These are phyloP conservation scores for Phoma herbarum DNA, from an alignment of 2,329 filamentous ascomycete genomes.

Conservation along the genomic window DNA sequence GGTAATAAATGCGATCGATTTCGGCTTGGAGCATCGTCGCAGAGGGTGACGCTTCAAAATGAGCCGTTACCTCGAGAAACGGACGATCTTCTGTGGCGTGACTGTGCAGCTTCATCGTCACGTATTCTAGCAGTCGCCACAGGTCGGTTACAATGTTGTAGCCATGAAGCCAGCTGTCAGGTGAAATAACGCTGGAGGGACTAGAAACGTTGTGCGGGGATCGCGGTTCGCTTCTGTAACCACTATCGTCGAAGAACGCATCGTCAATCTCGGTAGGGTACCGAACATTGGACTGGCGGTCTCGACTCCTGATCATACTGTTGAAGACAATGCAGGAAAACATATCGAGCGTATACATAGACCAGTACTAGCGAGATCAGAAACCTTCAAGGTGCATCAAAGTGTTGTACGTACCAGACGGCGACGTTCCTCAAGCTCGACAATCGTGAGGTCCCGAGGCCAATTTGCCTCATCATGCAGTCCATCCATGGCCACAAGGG, in stretches of 20 bases:
- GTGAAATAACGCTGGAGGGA: constrained; percentile 32
- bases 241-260: constrained; percentile 41
- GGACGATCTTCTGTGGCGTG: background rate
- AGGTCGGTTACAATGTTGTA: constrained; percentile 68
- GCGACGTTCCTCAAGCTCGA: background rate
- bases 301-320: background rate
- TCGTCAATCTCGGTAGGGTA: constrained; percentile 61
- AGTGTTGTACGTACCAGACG: background rate
- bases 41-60: background rate
- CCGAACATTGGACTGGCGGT: constrained; percentile 54
- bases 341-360: background rate
- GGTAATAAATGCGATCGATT: background rate
- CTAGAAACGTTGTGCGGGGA: background rate
- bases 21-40: background rate
- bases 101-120: constrained; percentile 31
- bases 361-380: background rate
- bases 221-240: background rate
- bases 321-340: background rate
- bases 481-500: constrained; percentile 58
- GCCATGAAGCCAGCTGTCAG: constrained; percentile 60
- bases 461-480: constrained; percentile 65
- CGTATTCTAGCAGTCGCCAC: constrained; percentile 65
- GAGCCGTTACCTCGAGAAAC: background rate
- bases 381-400: background rate
- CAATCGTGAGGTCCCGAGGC: constrained; percentile 29